phyloP scores from a whole-genome alignment of 2,329 filamentous ascomycete species.

The Thermothelomyces thermophilus region DNA sequence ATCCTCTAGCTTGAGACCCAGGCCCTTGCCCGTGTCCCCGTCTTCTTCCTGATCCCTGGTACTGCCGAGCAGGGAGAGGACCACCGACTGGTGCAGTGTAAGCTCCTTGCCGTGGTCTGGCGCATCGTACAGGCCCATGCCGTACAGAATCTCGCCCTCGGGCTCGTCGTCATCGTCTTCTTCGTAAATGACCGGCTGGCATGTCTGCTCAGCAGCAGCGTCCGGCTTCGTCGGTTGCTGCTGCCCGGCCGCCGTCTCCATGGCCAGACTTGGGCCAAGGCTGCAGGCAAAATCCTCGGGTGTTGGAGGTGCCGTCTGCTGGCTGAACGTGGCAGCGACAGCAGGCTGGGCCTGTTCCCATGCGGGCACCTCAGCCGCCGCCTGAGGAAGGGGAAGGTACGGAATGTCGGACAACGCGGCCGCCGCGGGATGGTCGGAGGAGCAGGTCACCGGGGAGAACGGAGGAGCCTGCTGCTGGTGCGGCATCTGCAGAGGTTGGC shows the following conservation, averaged over 20 bases:
- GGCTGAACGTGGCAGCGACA: conserved; percentile 36
- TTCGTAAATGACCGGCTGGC: conserved; percentile 22
- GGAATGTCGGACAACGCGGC: conserved; percentile 11
- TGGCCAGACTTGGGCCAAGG: conserved; percentile 29
- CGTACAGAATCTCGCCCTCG: conserved; percentile 65
- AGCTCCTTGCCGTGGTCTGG: conserved; percentile 52
- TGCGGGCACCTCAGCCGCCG: conserved; percentile 22
- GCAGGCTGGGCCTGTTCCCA: conserved; percentile 41
- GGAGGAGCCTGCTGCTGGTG: conserved; percentile 8
- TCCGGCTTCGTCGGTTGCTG: neutral
- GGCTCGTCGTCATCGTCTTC: conserved; percentile 51
- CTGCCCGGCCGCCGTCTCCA: conserved; percentile 20
- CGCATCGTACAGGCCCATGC: conserved; percentile 73
- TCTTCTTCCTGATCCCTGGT: conserved; percentile 40
- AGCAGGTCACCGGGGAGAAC: neutral
- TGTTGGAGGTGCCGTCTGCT: conserved; percentile 49
- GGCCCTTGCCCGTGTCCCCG: conserved; percentile 21
- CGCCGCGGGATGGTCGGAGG: conserved; percentile 6
- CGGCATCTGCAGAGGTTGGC: conserved; percentile 4
- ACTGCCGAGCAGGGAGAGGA: conserved; percentile 48
- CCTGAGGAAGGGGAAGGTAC: conserved; percentile 15
- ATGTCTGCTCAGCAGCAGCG: neutral
- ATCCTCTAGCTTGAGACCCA: conserved; percentile 71
- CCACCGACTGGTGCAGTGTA: conserved; percentile 46
- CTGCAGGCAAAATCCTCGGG: conserved; percentile 44